Conservation (phyloP, 768 basidiomycete species). For the Boletus pseudopeckii region DNA sequence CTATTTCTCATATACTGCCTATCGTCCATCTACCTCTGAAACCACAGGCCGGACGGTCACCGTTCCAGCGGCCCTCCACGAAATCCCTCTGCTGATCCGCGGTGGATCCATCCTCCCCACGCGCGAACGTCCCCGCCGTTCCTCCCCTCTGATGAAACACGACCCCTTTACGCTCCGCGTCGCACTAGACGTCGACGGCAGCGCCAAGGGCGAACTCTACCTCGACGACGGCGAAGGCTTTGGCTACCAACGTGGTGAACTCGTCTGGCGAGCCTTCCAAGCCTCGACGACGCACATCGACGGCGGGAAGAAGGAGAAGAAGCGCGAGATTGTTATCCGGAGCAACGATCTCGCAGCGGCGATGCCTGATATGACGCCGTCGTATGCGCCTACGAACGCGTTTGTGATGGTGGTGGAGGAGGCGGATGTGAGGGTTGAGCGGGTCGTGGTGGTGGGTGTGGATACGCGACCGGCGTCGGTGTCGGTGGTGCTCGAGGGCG, state of each 20-base stretch:
- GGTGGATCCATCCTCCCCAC: slow-evolving; percentile 90
- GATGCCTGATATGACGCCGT: slow-evolving; percentile 44
- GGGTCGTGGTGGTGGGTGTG: slow-evolving; percentile 77
- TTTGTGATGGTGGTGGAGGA: slow-evolving; percentile 61
- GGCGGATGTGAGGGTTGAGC: slow-evolving; percentile 70
- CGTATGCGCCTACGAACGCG: slow-evolving; percentile 55
- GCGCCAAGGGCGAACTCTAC: slow-evolving; percentile 83
- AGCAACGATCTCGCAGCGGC: slow-evolving; percentile 62
- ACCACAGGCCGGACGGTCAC: slow-evolving; percentile 61
- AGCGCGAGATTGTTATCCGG: slow-evolving; percentile 39
- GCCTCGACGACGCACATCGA: slow-evolving; percentile 45
- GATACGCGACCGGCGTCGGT: slow-evolving; percentile 51
- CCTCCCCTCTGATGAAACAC: slow-evolving; percentile 81
- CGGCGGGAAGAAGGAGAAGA: background rate
- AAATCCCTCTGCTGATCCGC: slow-evolving; percentile 81
- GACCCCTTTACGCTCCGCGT: slow-evolving; percentile 93
- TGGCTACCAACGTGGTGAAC: slow-evolving; percentile 68
- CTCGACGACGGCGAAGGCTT: slow-evolving; percentile 92
- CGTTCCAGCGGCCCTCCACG: slow-evolving; percentile 74
- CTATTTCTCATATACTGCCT: slow-evolving; percentile 72
- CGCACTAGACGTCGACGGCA: slow-evolving; percentile 57
- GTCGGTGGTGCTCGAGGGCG: slow-evolving; percentile 47
- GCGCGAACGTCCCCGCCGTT: slow-evolving; percentile 80
- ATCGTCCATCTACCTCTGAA: slow-evolving; percentile 51
- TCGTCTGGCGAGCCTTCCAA: slow-evolving; percentile 77